phyloP scores from a whole-genome alignment of 192 early-diverging fungal species.

The Coemansia sp. region DNA sequence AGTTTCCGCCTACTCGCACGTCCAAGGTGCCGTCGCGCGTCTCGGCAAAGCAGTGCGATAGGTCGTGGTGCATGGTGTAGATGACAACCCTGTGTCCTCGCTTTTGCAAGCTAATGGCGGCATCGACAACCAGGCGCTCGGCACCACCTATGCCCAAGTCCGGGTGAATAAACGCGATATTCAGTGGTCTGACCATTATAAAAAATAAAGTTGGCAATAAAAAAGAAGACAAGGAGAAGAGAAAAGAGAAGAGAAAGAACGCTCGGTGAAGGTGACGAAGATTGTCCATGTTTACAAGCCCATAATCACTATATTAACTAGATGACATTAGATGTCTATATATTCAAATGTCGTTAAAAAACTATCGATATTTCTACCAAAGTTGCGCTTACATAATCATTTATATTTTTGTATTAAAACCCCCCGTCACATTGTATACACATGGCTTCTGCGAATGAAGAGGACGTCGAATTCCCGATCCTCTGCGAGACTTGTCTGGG shows the following conservation, averaged over 20 bases:
- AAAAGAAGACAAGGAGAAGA: neutral
- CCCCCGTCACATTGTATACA: neutral
- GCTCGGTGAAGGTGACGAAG: neutral
- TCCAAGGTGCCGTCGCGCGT: conserved; percentile 83
- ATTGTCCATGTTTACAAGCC: neutral
- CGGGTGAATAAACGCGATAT: conserved; percentile 87
- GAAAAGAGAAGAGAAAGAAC: neutral
- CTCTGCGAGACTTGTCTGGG: conserved; percentile 98
- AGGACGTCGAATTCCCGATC: conserved; percentile 71
- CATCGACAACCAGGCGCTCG: conserved; percentile 93
- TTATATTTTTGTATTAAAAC: neutral
- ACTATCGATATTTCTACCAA: neutral
- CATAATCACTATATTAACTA: neutral
- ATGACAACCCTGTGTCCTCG: conserved; percentile 79
- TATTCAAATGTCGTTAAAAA: neutral
- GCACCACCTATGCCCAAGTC: conserved; percentile 96
- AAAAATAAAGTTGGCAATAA: neutral
- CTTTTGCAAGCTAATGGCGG: conserved; percentile 77
- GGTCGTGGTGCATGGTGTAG: conserved; percentile 92
- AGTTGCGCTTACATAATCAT: neutral
- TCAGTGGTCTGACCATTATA: conserved; percentile 40
- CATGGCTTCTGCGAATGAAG: conserved; percentile 4
- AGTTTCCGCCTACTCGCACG: conserved; percentile 73
- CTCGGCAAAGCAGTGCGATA: conserved; percentile 87
- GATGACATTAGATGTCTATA: neutral